Conservation (phyloP, 768 basidiomycete genomes). For the Mycena latifolia region DNA sequence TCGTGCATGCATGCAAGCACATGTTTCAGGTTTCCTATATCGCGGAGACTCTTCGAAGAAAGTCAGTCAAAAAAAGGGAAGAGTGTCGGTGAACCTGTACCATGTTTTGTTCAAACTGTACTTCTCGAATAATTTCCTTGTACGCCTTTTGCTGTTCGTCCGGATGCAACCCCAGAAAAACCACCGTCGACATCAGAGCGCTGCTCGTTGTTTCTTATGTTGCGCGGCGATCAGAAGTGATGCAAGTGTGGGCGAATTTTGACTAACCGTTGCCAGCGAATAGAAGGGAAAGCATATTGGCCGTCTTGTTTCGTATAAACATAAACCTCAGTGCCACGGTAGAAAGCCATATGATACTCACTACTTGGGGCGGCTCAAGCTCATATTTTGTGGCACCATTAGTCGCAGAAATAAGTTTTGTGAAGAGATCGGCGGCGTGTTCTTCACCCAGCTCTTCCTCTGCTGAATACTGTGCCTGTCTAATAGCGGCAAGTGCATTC, state of each 20-base stretch:
- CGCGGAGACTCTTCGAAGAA: slow-evolving; percentile 11
- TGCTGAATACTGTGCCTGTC: slow-evolving; percentile 15
- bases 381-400: slow-evolving; percentile 23
- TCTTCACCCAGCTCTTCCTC: slow-evolving; percentile 4
- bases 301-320: slow-evolving; percentile 33
- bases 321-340: not conserved
- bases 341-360: slow-evolving; percentile 11
- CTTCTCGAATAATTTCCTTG: slow-evolving; percentile 37
- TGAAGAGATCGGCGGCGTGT: slow-evolving; percentile 25
- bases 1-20: slow-evolving; percentile 29
- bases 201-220: slow-evolving; percentile 46
- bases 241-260: not conserved
- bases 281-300: slow-evolving; percentile 44
- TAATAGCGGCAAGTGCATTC: slow-evolving; percentile 10
- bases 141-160: slow-evolving; percentile 47
- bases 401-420: slow-evolving; percentile 19
- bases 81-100: not conserved
- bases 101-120: slow-evolving; percentile 13
- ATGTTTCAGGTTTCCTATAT: slow-evolving; percentile 3
- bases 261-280: slow-evolving; percentile 52
- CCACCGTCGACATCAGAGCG: slow-evolving; percentile 45
- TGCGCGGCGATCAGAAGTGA: not conserved
- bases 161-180: slow-evolving; percentile 44
- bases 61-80: not conserved
- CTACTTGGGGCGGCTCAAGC: slow-evolving; percentile 19